phyloP scores from a whole-genome alignment of 2,329 filamentous ascomycete species.

The Apiospora saccharicola region DNA sequence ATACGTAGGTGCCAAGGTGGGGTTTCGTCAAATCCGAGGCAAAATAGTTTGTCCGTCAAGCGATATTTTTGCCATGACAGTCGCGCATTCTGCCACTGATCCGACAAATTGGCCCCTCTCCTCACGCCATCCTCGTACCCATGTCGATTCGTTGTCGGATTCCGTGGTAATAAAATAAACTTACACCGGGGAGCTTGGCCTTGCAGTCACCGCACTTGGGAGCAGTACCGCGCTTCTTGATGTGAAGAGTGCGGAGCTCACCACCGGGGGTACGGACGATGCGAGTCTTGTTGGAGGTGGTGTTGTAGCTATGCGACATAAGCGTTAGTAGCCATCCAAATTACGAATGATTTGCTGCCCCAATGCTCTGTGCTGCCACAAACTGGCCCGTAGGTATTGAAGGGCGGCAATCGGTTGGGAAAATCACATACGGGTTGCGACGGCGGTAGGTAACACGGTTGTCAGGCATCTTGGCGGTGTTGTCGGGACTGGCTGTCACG shows the following conservation, averaged over 20 bases:
- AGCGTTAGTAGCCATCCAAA: slow-evolving; percentile 23
- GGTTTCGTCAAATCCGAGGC: slow-evolving; percentile 7
- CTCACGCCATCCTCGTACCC: neutral
- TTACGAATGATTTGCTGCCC: neutral
- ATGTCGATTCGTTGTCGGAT: slow-evolving; percentile 1
- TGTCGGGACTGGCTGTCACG: slow-evolving; percentile 33
- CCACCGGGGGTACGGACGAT: slow-evolving; percentile 96
- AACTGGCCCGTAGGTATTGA: slow-evolving; percentile 2
- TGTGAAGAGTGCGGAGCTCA: slow-evolving; percentile 94
- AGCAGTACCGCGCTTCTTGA: slow-evolving; percentile 98
- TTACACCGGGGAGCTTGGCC: slow-evolving; percentile 96
- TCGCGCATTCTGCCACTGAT: slow-evolving; percentile 14
- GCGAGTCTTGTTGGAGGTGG: slow-evolving; percentile 94
- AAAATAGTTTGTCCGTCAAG: neutral
- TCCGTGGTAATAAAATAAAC: slow-evolving; percentile 51
- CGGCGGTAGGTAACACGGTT: slow-evolving; percentile 74
- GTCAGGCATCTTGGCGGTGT: slow-evolving; percentile 62
- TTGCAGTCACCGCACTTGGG: slow-evolving; percentile 99
- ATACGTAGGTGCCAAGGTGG: neutral
- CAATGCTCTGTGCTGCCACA: neutral
- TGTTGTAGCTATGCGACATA: slow-evolving; percentile 81
- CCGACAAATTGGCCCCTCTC: neutral
- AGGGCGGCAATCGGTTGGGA: neutral
- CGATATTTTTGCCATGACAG: neutral
- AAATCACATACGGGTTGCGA: slow-evolving; percentile 76